A percentile compares a stretch with the other conserved stretches of the same genome.
phyloP scores from a whole-genome alignment of 2,329 filamentous ascomycete species.

The Claviceps spartinae region DNA sequence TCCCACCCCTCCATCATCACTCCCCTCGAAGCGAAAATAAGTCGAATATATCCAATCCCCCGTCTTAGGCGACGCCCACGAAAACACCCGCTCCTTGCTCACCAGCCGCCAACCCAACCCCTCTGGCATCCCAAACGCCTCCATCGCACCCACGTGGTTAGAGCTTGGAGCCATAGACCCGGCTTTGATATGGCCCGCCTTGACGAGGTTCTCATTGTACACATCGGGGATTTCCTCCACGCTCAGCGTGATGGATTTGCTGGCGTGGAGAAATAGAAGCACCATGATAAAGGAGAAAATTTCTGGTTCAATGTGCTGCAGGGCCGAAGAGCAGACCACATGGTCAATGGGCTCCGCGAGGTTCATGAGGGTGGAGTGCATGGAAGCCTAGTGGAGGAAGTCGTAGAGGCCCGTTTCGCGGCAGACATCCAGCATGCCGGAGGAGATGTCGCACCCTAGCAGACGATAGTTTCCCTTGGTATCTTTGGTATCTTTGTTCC shows the following conservation, averaged over 20 bases:
- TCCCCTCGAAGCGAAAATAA: neutral
- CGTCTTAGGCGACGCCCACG: neutral
- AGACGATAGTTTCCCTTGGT: neutral
- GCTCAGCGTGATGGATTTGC: constrained; percentile 1
- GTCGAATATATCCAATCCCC: neutral
- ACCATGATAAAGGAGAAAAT: neutral
- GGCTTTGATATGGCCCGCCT: neutral
- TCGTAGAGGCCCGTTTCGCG: neutral
- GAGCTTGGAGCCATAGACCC: neutral
- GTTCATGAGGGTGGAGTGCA: neutral
- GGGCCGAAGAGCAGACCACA: neutral
- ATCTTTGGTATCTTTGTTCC: too few relatives aligned
- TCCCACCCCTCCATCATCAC: neutral
- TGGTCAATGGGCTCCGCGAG: neutral
- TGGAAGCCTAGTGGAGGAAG: neutral
- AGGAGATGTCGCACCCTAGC: constrained; percentile 1
- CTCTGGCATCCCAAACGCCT: neutral
- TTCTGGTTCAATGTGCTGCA: neutral
- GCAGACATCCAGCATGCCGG: neutral
- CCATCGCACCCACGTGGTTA: neutral
- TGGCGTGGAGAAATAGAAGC: neutral
- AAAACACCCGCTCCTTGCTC: neutral
- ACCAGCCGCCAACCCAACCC: neutral
- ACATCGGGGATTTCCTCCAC: neutral
- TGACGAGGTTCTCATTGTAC: neutral